A percentile compares a stretch with the other conserved stretches of the same genome.
Evolutionary conservation across 805 yeast genomes (phyloP).

Genomic region (Pichia eremophila): DNA sequence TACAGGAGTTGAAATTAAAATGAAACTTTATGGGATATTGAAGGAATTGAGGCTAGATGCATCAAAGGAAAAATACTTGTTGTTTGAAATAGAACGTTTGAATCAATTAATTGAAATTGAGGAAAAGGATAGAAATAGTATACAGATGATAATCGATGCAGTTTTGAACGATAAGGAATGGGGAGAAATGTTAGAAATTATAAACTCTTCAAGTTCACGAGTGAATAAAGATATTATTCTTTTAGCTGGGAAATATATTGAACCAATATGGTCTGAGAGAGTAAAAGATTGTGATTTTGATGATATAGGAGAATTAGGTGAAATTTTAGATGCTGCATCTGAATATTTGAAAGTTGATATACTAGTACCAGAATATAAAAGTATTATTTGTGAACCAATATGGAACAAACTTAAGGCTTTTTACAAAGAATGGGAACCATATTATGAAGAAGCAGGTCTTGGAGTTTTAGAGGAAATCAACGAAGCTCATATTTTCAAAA

Average conservation of each 20-base stretch:
- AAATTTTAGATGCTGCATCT: too few relatives aligned
- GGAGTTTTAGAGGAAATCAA: slow-evolving; percentile 26
- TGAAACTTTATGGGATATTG: slow-evolving; percentile 12
- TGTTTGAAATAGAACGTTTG: slow-evolving; percentile 8
- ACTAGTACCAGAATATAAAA: neutral
- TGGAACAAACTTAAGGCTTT: slow-evolving; percentile 1
- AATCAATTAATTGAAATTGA: neutral
- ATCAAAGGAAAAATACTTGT: slow-evolving; percentile 9
- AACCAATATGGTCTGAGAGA: too few relatives aligned
- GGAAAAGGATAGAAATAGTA: too few relatives aligned
- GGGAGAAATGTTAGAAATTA: too few relatives aligned
- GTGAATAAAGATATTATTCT: too few relatives aligned
- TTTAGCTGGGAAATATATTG: too few relatives aligned
- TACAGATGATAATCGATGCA: too few relatives aligned
- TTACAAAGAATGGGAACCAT: slow-evolving; percentile 3
- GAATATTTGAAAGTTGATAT: neutral
- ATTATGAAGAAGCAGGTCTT: slow-evolving; percentile 2
- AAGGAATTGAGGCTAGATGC: slow-evolving; percentile 4
- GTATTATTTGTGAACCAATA: slow-evolving; percentile 6
- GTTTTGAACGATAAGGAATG: too few relatives aligned
- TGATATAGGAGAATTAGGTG: too few relatives aligned
- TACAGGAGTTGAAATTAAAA: slow-evolving; percentile 10
- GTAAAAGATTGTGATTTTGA: too few relatives aligned
- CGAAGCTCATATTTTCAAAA: slow-evolving; percentile 1
- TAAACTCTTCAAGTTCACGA: too few relatives aligned